A percentile compares a stretch with the other conserved stretches of the same genome.
Conservation (phyloP, 352 stramenopile genomes). For the Aphanomyces cochlioides region DNA sequence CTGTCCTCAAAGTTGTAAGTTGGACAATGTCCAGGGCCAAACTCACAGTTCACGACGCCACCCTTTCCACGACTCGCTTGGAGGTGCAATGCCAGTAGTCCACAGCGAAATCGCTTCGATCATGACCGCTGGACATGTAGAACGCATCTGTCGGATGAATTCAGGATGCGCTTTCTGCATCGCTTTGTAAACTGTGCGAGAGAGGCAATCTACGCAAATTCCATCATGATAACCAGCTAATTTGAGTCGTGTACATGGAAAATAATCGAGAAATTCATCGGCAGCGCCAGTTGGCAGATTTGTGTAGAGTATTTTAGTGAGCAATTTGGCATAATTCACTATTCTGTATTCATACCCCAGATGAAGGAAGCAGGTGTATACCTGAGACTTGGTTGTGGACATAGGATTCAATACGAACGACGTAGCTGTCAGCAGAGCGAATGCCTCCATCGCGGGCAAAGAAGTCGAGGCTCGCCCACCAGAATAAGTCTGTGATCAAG, state of each 20-base stretch:
- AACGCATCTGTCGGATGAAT: slow-evolving; percentile 5
- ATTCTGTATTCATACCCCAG: background rate
- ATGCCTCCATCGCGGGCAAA: background rate
- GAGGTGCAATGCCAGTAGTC: slow-evolving; percentile 11
- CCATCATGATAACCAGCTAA: background rate
- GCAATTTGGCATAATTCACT: slow-evolving; percentile 18
- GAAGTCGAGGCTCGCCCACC: slow-evolving; percentile 5
- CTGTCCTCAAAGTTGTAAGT: background rate
- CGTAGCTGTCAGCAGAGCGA: background rate
- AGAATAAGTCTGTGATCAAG: slow-evolving; percentile 24
- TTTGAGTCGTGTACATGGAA: slow-evolving; percentile 8
- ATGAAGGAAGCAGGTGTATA: background rate
- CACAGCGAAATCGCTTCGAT: slow-evolving; percentile 11
- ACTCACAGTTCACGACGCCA: slow-evolving; percentile 16
- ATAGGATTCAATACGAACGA: background rate
- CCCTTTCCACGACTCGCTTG: slow-evolving; percentile 1
- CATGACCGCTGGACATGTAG: background rate
- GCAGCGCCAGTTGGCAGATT: slow-evolving; percentile 19
- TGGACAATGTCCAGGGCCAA: background rate
- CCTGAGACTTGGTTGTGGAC: slow-evolving; percentile 11
- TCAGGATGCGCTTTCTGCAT: slow-evolving; percentile 20
- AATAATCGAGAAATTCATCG: slow-evolving; percentile 27
- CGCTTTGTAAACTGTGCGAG: slow-evolving; percentile 25
- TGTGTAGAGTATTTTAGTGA: slow-evolving; percentile 21
- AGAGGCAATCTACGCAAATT: slow-evolving; percentile 10